A percentile compares a stretch with the other conserved stretches of the same genome.
Evolutionary conservation across 2,329 filamentous ascomycete genomes (phyloP).

Genomic region (Sclerotinia glacialis): DNA sequence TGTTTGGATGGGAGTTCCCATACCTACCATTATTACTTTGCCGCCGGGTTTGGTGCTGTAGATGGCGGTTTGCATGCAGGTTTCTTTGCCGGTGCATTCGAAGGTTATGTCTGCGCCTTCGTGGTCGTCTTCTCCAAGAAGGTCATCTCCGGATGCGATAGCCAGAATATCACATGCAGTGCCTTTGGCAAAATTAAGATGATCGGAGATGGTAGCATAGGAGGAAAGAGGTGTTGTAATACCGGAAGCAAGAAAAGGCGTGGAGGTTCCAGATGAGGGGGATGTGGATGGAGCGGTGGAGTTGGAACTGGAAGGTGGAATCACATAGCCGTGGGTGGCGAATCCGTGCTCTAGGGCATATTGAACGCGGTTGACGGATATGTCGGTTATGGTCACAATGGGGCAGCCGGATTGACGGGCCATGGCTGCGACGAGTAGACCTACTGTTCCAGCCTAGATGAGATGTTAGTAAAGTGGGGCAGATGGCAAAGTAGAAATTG

Average conservation of each 20-base stretch:
- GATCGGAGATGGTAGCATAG: constrained; percentile 43
- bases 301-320: constrained; percentile 48
- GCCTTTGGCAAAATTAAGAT: constrained; percentile 51
- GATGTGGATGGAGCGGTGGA: constrained; percentile 45
- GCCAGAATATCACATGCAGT: constrained; percentile 51
- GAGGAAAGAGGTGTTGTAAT: constrained; percentile 44
- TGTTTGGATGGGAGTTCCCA: constrained; percentile 75
- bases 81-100: constrained; percentile 74
- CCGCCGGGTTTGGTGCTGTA: constrained; percentile 69
- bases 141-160: constrained; percentile 31
- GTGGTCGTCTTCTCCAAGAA: constrained; percentile 43
- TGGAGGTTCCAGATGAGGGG: constrained; percentile 1
- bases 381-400: constrained; percentile 58
- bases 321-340: constrained; percentile 57
- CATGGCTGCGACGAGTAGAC: constrained; percentile 61
- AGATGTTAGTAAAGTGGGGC: neutral
- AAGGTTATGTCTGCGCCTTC: constrained; percentile 66
- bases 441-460: constrained; percentile 53
- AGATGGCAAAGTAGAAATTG: no score
- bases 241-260: neutral
- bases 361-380: constrained; percentile 57
- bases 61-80: constrained; percentile 71
- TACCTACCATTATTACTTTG: constrained; percentile 72
- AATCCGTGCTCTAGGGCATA: constrained; percentile 59
- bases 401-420: constrained; percentile 59